A percentile compares a stretch with the other conserved stretches of the same genome.
Conservation (phyloP, 192 early-diverging fungal genomes). For the Dissophora globulifera region DNA sequence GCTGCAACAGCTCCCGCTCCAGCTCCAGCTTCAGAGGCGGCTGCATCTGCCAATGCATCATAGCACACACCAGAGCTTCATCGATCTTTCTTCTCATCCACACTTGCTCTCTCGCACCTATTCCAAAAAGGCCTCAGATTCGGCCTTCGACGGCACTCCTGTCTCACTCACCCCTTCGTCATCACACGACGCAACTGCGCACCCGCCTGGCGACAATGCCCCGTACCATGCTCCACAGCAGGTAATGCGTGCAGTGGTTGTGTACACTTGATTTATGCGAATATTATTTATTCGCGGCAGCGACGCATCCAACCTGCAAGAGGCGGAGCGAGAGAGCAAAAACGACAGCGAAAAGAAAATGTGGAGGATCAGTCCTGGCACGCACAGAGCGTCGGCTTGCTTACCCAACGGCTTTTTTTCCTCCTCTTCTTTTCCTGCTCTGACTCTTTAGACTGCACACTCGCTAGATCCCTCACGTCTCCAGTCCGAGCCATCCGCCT, state of each 20-base stretch:
- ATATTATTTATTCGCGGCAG: no score
- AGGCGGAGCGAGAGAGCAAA: no score
- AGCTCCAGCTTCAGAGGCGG: constrained; percentile 19
- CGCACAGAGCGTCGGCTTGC: background rate
- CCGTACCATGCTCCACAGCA: constrained; percentile 2
- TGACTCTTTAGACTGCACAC: background rate
- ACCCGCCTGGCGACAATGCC: background rate
- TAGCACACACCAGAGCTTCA: constrained; percentile 5
- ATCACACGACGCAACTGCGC: constrained; percentile 1
- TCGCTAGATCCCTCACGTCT: background rate
- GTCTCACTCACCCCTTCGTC: background rate
- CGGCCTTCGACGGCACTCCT: no score
- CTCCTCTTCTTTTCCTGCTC: background rate
- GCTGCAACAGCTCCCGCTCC: constrained; percentile 22
- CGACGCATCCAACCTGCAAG: no score
- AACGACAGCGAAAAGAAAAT: no score
- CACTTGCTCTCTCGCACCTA: background rate
- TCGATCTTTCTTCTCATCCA: background rate
- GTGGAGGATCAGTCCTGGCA: background rate
- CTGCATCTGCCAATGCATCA: constrained; percentile 31
- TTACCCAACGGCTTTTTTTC: background rate
- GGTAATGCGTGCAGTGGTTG: constrained; percentile 1
- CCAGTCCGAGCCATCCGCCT: background rate
- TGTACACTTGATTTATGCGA: no score
- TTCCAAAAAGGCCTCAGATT: constrained; percentile 6